phyloP scores from a whole-genome alignment of 805 yeast species.

The Blastobotrys attinorum region DNA sequence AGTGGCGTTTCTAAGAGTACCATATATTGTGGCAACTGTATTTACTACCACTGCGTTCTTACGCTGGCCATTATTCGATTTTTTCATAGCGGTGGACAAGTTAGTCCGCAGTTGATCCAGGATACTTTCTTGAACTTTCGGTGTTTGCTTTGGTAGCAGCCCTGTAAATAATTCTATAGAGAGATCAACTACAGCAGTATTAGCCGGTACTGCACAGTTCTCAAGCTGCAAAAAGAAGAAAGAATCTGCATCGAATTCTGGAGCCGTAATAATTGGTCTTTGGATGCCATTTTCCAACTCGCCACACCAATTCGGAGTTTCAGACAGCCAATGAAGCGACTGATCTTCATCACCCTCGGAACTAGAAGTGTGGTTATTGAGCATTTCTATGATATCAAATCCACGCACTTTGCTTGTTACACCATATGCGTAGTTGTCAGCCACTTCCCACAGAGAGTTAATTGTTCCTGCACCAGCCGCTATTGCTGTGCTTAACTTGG shows the following conservation, averaged over 20 bases:
- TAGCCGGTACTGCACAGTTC: conserved; percentile 10
- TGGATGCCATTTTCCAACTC: conserved; percentile 16
- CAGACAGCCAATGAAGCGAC: conserved; percentile 21
- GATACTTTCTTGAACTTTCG: conserved; percentile 80
- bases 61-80: conserved; percentile 17
- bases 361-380: conserved; percentile 19
- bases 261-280: conserved; percentile 20
- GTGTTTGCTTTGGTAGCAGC: conserved; percentile 61
- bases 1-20: conserved; percentile 30
- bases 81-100: conserved; percentile 20
- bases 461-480: conserved; percentile 23
- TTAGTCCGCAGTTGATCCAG: conserved; percentile 66
- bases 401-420: conserved; percentile 31
- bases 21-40: conserved; percentile 55
- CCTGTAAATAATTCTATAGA: conserved; percentile 70
- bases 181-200: conserved; percentile 57
- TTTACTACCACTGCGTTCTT: conserved; percentile 51
- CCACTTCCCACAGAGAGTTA: conserved; percentile 29
- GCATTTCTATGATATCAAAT: conserved; percentile 11
- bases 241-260: conserved; percentile 21
- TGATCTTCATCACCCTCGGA: conserved; percentile 5
- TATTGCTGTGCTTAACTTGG: conserved; percentile 23
- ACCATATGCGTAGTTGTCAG: conserved; percentile 37
- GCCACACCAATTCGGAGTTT: conserved; percentile 11
- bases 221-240: conserved; percentile 12